Percentiles rank a stretch among this genome's conserved stretches.
phyloP scores from a whole-genome alignment of 208 protist species.

The Leishmania guyanensis region DNA sequence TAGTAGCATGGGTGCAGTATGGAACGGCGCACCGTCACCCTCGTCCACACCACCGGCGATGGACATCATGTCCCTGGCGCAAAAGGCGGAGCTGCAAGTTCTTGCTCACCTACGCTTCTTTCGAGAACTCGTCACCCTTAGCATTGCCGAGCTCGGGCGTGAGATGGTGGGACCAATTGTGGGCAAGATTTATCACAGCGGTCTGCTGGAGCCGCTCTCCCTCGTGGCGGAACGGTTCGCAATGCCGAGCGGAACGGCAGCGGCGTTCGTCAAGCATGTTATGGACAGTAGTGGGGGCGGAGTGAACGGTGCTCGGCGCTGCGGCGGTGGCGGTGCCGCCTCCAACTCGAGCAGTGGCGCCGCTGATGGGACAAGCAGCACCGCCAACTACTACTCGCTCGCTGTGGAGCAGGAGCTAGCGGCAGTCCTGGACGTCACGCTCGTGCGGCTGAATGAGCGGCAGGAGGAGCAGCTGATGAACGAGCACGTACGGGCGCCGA shows the following conservation, averaged over 20 bases:
- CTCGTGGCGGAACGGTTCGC: conserved; percentile 74
- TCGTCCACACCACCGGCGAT: conserved; percentile 5
- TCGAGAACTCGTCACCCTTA: conserved; percentile 55
- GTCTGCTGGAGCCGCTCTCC: conserved; percentile 68
- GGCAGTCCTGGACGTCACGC: conserved; percentile 52
- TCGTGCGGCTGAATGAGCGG: conserved; percentile 75
- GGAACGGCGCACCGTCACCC: conserved; percentile 9
- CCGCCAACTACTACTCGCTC: conserved; percentile 48
- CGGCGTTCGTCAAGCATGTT: conserved; percentile 39
- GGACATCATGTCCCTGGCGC: not conserved
- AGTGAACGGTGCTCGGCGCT: not conserved
- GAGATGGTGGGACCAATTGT: conserved; percentile 68
- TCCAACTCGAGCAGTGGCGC: conserved; percentile 26
- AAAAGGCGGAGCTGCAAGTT: conserved; percentile 62
- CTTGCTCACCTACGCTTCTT: conserved; percentile 77
- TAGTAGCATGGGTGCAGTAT: not conserved
- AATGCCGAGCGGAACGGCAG: conserved; percentile 43
- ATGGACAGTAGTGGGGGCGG: conserved; percentile 9
- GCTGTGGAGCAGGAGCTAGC: conserved; percentile 63
- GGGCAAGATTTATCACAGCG: conserved; percentile 57
- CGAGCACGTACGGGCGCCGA: conserved; percentile 58
- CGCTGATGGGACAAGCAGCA: conserved; percentile 29
- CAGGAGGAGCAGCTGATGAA: conserved; percentile 81
- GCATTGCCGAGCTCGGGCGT: conserved; percentile 55
- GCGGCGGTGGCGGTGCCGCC: conserved; percentile 2